Evolutionary conservation across 2,329 filamentous ascomycete species (phyloP), one percentile per base, ranked within the genome.

Genomic region (Talaromyces islandicus): DNA sequence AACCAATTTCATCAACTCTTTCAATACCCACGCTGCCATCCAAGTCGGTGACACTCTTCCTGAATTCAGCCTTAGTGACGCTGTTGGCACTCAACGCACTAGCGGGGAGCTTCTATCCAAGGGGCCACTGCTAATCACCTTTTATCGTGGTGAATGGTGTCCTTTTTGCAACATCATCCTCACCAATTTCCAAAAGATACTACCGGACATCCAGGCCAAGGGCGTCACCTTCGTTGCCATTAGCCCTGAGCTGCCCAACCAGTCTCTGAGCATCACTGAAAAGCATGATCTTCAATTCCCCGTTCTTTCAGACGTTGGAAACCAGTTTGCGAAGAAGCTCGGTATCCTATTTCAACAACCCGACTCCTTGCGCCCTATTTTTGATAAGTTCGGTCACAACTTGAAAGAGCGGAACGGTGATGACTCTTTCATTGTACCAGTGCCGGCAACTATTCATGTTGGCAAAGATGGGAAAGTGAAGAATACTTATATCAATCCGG

Each of bases 131-230:
- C 69, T 80, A 29, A 69, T 80, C 51, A 75, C 73, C n/a, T 80
- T 80, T 68, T 80, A 80, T 68, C 78, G 78, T 53, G 77, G 77
- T 17, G 68, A 70, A 56, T 80, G 78, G 78, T 81, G 78, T 60
- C 77, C 78, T 1, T 79, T 70, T 70, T 80, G 78, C 70, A 80
- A 79, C 66, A 56, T 79, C 17, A 70, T 71, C 1, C 66, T 79
- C 21, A 66, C 58, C 5, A 67, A 68, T 21, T 65, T 79, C 0
- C 76, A 79, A 60, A 65, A 69, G 48, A 66, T 70, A 60, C 67
- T 78, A 11, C 62, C 65, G 1, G 70, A 74, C 0, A 74, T 79
- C 63, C 56, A 67, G 48, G 69, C 72, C 12, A 71, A 69, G 25
- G 74, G 75, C 12, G 75, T 77, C 25, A 75, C 73, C 1, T 68